Evolutionary conservation across 352 stramenopile genomes (phyloP).

Genomic region (Globisporangium nagaii): DNA sequence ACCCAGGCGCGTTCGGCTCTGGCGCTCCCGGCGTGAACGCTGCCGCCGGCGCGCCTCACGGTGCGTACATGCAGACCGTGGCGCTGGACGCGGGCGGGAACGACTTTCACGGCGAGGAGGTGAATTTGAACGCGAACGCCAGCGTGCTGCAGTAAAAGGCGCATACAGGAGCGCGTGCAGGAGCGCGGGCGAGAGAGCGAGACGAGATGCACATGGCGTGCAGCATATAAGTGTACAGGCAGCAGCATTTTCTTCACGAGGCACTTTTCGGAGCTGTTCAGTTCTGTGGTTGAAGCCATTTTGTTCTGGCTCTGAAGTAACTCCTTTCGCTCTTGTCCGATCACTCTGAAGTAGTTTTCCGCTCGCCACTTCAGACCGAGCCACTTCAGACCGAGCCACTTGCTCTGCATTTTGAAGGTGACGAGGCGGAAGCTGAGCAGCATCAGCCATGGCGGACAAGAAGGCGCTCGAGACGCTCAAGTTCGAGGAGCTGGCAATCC

Average conservation of each 20-base stretch:
- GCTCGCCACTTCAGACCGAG: too few relatives aligned
- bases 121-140: slow-evolving; percentile 67
- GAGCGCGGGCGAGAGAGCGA: slow-evolving; percentile 1
- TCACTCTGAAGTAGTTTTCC: too few relatives aligned
- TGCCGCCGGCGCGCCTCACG: neutral
- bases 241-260: too few relatives aligned
- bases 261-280: too few relatives aligned
- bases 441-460: slow-evolving; percentile 20
- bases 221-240: too few relatives aligned
- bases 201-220: neutral
- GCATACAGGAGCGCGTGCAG: too few relatives aligned
- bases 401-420: slow-evolving; percentile 1
- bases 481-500: slow-evolving; percentile 79
- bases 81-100: slow-evolving; percentile 26
- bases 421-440: too few relatives aligned
- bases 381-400: neutral
- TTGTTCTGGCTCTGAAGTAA: too few relatives aligned
- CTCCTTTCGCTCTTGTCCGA: too few relatives aligned
- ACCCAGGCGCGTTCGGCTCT: slow-evolving; percentile 20
- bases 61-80: slow-evolving; percentile 16
- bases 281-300: too few relatives aligned
- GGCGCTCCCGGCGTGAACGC: slow-evolving; percentile 9
- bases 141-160: slow-evolving; percentile 73
- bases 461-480: slow-evolving; percentile 66
- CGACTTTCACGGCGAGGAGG: slow-evolving; percentile 36